phyloP scores from a whole-genome alignment of 2,329 filamentous ascomycete genomes.

The Colletotrichum tanaceti region DNA sequence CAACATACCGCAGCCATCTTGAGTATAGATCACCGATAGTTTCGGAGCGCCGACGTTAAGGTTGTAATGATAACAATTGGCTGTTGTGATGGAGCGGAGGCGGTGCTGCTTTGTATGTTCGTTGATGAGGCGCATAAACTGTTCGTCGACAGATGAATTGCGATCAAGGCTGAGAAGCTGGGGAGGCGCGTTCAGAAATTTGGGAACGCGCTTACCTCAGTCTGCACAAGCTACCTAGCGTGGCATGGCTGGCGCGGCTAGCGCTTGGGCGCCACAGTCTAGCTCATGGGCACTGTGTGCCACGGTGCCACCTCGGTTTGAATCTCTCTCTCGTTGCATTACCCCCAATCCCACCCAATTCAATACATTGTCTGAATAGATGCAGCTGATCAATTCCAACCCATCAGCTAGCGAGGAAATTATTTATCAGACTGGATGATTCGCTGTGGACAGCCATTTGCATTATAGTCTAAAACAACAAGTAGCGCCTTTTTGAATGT shows the following conservation, averaged over 20 bases:
- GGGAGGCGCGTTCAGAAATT: slow-evolving; percentile 38
- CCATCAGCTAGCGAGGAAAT: too few species aligned
- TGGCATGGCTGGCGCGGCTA: slow-evolving; percentile 37
- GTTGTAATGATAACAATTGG: background rate
- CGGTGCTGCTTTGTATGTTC: background rate
- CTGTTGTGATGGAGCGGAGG: background rate
- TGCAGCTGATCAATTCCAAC: too few species aligned
- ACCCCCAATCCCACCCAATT: background rate
- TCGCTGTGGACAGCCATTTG: too few species aligned
- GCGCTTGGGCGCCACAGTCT: slow-evolving; percentile 22
- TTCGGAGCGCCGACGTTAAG: background rate
- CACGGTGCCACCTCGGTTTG: background rate
- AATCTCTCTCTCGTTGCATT: background rate
- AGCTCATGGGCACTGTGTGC: background rate
- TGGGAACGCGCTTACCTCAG: slow-evolving; percentile 33
- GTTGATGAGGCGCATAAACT: slow-evolving; percentile 27
- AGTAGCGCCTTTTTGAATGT: too few species aligned
- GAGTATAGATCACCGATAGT: slow-evolving; percentile 32
- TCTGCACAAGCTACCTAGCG: slow-evolving; percentile 1
- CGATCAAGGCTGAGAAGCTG: slow-evolving; percentile 27
- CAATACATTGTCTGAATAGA: background rate
- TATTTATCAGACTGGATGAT: too few species aligned
- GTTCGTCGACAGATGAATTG: slow-evolving; percentile 4
- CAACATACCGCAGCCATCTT: slow-evolving; percentile 66
- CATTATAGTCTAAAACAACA: too few species aligned